Conservation (phyloP, 1,284 basidiomycete species). For the Ustilago nuda region DNA sequence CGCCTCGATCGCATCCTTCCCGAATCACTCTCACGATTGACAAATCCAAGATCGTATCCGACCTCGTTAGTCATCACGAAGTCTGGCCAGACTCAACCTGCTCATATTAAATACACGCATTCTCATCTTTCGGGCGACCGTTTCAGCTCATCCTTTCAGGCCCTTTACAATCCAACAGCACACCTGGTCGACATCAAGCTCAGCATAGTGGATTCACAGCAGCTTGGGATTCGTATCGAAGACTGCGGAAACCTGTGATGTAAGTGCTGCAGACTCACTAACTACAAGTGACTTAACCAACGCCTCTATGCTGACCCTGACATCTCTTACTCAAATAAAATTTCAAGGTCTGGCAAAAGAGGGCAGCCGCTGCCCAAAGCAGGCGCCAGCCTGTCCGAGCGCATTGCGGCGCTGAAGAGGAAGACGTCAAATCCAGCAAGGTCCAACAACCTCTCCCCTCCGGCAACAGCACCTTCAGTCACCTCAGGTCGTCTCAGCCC, state of each 20-base stretch:
- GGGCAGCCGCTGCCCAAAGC: constrained; percentile 41
- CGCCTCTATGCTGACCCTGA: background rate
- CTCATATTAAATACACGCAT: background rate
- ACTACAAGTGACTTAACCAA: too few relatives aligned
- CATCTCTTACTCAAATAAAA: background rate
- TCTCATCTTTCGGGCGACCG: background rate
- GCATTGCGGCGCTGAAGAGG: constrained; percentile 61
- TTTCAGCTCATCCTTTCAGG: background rate
- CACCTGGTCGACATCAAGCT: too few relatives aligned
- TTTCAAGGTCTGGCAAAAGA: constrained; percentile 32
- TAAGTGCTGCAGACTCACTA: constrained; percentile 8
- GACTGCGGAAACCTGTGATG: constrained; percentile 6
- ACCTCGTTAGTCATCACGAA: background rate
- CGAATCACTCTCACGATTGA: background rate
- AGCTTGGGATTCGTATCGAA: too few relatives aligned
- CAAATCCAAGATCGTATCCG: background rate
- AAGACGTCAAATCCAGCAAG: constrained; percentile 48
- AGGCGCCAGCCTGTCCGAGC: constrained; percentile 56
- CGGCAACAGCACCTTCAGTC: constrained; percentile 15
- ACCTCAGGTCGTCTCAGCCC: constrained; percentile 40
- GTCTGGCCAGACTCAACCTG: background rate
- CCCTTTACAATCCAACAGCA: too few relatives aligned
- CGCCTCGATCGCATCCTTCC: background rate
- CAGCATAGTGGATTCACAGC: too few relatives aligned
- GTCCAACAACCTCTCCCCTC: constrained; percentile 38